Base-by-base conservation (phyloP, 1,139 yeast species). In the Yamadazyma taylorii region DNA sequence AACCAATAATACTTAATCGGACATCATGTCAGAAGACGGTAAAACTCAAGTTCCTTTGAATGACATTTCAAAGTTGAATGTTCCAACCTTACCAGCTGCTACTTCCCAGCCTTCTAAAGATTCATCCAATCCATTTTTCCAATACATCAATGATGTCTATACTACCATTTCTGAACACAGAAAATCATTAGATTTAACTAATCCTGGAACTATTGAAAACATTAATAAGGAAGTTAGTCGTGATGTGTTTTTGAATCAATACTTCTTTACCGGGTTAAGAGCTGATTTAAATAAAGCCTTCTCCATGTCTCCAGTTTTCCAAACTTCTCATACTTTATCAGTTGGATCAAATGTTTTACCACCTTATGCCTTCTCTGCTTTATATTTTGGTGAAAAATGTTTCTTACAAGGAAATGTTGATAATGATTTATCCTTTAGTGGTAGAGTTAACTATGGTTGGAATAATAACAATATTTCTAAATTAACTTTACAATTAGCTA, bases 151-250 rank as follows among this genome's bases (percentile, higher is more conserved):
- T 62, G 86, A 85, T 58, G 85, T 84, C 43, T 85, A 85, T 66
- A 75, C 69, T 56, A 77, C 82, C 51, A 75, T 92, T 45, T 65
- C 79, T 46, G 82, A 81, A 53, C 95, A 90, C 62, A 82, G 98
- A 64, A 74, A 77, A 43, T 80, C 94, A 9, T 75, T 90, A 47
- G 88, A 89, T 41, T 78, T 92, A 58, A 69, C 79, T 52, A 88
- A 89, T 69, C 98, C 98, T 38, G 98, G 97, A 51, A 85, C 96
- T 47, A 80, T 88, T 61, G 98, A 92, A 71, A 88, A 89, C 71
- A 73, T 92, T 62, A 85, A 81, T 73, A 88, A 88, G 69, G 98
- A 92, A 67, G 96, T 89, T 41, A 71, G 90, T 48, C 83, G 92
- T 66, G 97, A 90, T 61, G 97, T 90, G 27, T 88, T 92, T 61